Conservation (phyloP, 2,329 filamentous ascomycete species). For the Teratosphaeria gauchensis region DNA sequence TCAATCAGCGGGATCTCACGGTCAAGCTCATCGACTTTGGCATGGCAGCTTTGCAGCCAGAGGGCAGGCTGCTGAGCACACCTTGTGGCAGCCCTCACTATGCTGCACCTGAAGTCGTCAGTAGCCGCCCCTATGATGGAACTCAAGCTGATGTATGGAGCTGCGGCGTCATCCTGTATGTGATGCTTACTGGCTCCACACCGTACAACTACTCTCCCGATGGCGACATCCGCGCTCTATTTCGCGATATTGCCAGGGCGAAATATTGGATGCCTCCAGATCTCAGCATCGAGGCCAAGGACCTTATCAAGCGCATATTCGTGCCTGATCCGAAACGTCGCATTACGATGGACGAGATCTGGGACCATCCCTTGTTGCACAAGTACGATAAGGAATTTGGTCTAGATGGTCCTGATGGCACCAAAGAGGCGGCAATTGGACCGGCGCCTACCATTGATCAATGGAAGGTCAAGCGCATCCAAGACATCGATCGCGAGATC, state of each 20-base stretch:
- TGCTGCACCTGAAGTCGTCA: conserved; percentile 83
- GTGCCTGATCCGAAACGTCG: conserved; percentile 67
- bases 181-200: conserved; percentile 70
- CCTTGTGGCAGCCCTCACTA: conserved; percentile 96
- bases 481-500: conserved; percentile 71
- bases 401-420: conserved; percentile 48
- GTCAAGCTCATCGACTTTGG: conserved; percentile 97
- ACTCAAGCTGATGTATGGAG: conserved; percentile 92
- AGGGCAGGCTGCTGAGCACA: conserved; percentile 68
- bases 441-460: conserved; percentile 49
- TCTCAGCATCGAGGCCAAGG: conserved; percentile 58
- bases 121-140: conserved; percentile 67
- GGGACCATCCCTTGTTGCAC: conserved; percentile 74
- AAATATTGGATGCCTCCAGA: conserved; percentile 37
- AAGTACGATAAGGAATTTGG: conserved; percentile 69
- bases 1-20: conserved; percentile 58
- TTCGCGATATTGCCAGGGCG: conserved; percentile 47
- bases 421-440: conserved; percentile 39
- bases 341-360: conserved; percentile 72
- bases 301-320: conserved; percentile 72
- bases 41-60: conserved; percentile 87
- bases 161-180: conserved; percentile 80
- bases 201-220: conserved; percentile 64
- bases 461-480: conserved; percentile 50
- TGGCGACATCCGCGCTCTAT: conserved; percentile 51